Percentiles rank a stretch among this genome's conserved stretches.
phyloP scores from a whole-genome alignment of 225 moss, liverwort and hornwort species.

The Marchantia paleacea region DNA sequence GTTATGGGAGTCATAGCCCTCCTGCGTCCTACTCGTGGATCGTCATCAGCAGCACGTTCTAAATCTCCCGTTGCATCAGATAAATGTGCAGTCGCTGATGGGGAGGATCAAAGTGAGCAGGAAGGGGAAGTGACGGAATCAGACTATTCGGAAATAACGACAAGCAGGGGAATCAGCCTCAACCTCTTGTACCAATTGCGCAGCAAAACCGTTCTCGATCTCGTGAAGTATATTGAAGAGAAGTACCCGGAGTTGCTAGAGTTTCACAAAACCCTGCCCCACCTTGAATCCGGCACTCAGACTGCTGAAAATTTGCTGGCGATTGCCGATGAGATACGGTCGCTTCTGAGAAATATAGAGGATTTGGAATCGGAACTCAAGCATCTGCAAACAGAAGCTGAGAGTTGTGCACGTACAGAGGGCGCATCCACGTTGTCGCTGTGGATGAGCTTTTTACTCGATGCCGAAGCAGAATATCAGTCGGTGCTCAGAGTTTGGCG shows the following conservation, averaged over 20 bases:
- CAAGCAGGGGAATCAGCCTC: background rate
- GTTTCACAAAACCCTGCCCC: slow-evolving; percentile 2
- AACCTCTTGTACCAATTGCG: slow-evolving; percentile 9
- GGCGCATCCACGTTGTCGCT: background rate
- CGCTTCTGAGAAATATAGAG: background rate
- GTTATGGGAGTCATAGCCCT: background rate
- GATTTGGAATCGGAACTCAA: background rate
- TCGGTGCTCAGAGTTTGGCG: background rate
- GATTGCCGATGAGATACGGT: slow-evolving; percentile 8
- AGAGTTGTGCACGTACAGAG: background rate
- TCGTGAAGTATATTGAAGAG: background rate
- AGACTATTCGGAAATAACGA: background rate
- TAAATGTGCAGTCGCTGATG: no score
- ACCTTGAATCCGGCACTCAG: slow-evolving; percentile 1
- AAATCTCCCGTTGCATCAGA: no score
- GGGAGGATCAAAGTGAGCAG: no score
- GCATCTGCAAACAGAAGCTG: background rate
- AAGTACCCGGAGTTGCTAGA: slow-evolving; percentile 1
- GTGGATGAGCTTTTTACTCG: background rate
- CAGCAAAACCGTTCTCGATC: background rate
- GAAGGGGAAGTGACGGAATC: background rate
- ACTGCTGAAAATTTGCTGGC: background rate
- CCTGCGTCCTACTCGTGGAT: no score
- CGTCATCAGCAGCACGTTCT: no score
- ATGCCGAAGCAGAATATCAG: slow-evolving; percentile 8